Base-by-base conservation (phyloP, 306 rosid genomes). In the Boehmeria nivea region DNA sequence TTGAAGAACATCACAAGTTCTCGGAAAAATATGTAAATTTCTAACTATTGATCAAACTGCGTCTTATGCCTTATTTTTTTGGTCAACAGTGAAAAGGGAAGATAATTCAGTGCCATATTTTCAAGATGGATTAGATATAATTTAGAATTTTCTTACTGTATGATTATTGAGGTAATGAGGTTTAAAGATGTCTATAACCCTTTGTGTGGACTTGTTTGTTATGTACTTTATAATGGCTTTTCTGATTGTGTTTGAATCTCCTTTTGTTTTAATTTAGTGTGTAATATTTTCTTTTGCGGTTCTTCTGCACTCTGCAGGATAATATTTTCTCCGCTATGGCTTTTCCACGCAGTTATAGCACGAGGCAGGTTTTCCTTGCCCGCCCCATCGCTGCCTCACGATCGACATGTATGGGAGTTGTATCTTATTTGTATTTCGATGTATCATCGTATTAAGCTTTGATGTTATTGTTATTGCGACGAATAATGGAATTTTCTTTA, bases 301-400 rank as follows among this genome's bases (percentile, higher is more conserved):
- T 40, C 11, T 33, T 19, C 31, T 15, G 66, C 43, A n/a, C 59
- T 51, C 59, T 57, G 70, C 80, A 90, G 98, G 94, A 36, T 60
- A 20, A 59, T 90, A 47, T 87, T 87, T 74, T 57, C 73, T 10
- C 85, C 94, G 40, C 63, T 90, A 12, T 90, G 98, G 95, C 56
- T 80, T 67, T 87, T 90, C 67, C 95, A 90, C 72, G 76, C 67
- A 24, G 78, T 78, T 72, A 76, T 79, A 25, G 82, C 95, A n/a
- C 75, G 98, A 27, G 87, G 88, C 57, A 80, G 98, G 69, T 87
- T 90, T 72, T 90, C 98, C 43, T 54, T 90, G 76, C 95, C 98
- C 15, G 95, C 98, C 76, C 98, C 98, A 42, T 46, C 84, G 2
- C 54, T 70, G 67, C 95, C 98, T 74, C 79, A 84, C 69, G 94